A percentile compares a stretch with the other conserved stretches of the same genome.
Conservation (phyloP, 495 filamentous ascomycete species). For the Penicillium cosmopolitanum region DNA sequence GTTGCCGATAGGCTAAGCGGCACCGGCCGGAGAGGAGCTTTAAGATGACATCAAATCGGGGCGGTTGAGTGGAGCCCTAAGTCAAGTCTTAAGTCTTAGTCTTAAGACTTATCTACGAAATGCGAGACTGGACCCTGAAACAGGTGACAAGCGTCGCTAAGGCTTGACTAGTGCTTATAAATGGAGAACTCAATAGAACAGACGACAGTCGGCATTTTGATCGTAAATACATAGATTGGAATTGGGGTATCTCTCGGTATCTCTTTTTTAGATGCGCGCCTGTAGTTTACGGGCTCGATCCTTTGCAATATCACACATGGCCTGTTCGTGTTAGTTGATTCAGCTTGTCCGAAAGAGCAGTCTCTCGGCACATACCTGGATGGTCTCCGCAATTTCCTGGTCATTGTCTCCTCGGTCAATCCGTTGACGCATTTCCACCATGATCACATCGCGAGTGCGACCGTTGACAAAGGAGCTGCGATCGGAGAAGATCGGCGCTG, state of each 20-base stretch:
- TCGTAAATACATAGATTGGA: too few species aligned
- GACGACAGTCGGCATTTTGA: too few species aligned
- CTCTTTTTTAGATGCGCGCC: constrained; percentile 25
- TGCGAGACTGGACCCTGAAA: constrained; percentile 14
- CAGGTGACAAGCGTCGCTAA: constrained; percentile 9
- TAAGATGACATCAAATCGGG: constrained; percentile 38
- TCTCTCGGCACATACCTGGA: constrained; percentile 60
- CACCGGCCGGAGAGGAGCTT: constrained; percentile 24
- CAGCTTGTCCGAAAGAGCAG: background rate
- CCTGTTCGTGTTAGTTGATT: constrained; percentile 39
- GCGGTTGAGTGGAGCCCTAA: constrained; percentile 17
- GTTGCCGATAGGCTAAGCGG: constrained; percentile 26
- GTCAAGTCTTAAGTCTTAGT: background rate
- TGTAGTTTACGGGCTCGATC: constrained; percentile 61
- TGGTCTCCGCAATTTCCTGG: constrained; percentile 71
- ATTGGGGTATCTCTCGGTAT: background rate
- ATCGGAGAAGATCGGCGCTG: constrained; percentile 15
- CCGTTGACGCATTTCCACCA: constrained; percentile 81
- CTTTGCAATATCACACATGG: constrained; percentile 74
- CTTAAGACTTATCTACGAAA: background rate
- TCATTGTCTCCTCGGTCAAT: constrained; percentile 70
- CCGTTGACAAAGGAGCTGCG: constrained; percentile 86
- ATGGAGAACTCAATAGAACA: background rate
- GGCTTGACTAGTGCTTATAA: background rate
- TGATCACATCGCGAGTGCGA: constrained; percentile 68